Evolutionary conservation across 225 moss, liverwort and hornwort species (phyloP).

Genomic region (Sphagnum tenellum): DNA sequence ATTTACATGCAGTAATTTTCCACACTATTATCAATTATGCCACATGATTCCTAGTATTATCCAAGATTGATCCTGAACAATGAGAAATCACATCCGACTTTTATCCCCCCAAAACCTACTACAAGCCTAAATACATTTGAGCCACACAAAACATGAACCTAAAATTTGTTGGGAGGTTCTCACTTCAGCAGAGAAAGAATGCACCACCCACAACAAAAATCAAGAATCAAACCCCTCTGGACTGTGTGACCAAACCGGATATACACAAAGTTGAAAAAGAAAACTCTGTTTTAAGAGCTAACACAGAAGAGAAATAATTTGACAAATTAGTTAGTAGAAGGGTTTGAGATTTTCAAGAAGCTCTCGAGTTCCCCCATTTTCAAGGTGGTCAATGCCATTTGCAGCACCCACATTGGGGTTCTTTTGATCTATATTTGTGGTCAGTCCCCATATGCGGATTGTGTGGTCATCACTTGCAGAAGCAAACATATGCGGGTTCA

Average conservation of each 20-base stretch:
- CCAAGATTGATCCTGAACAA: too few species aligned
- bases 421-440: constrained; percentile 42
- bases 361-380: constrained; percentile 93
- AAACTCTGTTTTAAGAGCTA: constrained; percentile 9
- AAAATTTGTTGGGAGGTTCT: too few species aligned
- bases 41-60: too few species aligned
- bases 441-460: constrained; percentile 97
- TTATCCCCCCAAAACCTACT: too few species aligned
- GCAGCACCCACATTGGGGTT: constrained; percentile 47
- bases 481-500: constrained; percentile 99
- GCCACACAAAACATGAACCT: too few species aligned
- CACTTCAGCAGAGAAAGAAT: too few species aligned
- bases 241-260: constrained; percentile 15
- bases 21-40: too few species aligned
- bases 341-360: constrained; percentile 99
- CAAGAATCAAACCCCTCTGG: too few species aligned
- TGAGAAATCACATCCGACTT: too few species aligned
- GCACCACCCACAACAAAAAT: too few species aligned
- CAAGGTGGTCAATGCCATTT: constrained; percentile 92
- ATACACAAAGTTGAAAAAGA: constrained; percentile 27
- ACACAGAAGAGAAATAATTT: constrained; percentile 29
- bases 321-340: constrained; percentile 52
- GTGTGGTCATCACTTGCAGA: constrained; percentile 99
- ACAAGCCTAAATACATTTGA: too few species aligned
- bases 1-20: too few species aligned